Conservation (phyloP, 1,284 basidiomycete species). For the Blastosporella zonata region DNA sequence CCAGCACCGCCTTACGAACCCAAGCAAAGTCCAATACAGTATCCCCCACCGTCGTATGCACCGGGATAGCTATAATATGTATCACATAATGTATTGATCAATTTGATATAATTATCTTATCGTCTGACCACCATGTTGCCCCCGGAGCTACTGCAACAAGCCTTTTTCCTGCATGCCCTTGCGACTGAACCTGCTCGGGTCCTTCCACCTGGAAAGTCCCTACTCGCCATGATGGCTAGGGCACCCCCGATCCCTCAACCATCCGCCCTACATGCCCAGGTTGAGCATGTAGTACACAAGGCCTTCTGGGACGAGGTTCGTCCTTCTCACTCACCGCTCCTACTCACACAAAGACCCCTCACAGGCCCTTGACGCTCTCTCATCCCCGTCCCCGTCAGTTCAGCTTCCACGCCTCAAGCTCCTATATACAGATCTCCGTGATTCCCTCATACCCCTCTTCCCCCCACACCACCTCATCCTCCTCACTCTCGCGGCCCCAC, state of each 20-base stretch:
- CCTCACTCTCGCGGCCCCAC: slow-evolving; percentile 47
- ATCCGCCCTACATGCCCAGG: slow-evolving; percentile 40
- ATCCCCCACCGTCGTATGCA: slow-evolving; percentile 18
- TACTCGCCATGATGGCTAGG: slow-evolving; percentile 57
- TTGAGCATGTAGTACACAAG: slow-evolving; percentile 52
- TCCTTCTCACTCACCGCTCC: not conserved
- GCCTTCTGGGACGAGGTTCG: slow-evolving; percentile 73
- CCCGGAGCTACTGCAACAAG: slow-evolving; percentile 33
- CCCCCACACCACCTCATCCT: slow-evolving; percentile 49
- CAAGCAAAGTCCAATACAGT: slow-evolving; percentile 2
- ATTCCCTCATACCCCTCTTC: slow-evolving; percentile 50
- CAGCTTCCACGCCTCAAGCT: slow-evolving; percentile 45
- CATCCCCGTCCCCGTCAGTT: slow-evolving; percentile 32
- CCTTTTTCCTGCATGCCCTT: slow-evolving; percentile 62
- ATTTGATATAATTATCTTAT: not conserved
- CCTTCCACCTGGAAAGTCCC: slow-evolving; percentile 66
- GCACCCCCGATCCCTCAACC: slow-evolving; percentile 22
- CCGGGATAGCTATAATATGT: slow-evolving; percentile 4
- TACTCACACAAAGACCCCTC: not conserved
- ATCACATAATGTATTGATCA: slow-evolving; percentile 2
- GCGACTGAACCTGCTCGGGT: slow-evolving; percentile 54
- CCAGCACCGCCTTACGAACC: slow-evolving; percentile 17
- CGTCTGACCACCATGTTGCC: slow-evolving; percentile 3
- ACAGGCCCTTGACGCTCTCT: slow-evolving; percentile 34
- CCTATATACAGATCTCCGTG: slow-evolving; percentile 52